phyloP scores from a whole-genome alignment of 176 grass and related monocot species.

The Aechmea fasciata region DNA sequence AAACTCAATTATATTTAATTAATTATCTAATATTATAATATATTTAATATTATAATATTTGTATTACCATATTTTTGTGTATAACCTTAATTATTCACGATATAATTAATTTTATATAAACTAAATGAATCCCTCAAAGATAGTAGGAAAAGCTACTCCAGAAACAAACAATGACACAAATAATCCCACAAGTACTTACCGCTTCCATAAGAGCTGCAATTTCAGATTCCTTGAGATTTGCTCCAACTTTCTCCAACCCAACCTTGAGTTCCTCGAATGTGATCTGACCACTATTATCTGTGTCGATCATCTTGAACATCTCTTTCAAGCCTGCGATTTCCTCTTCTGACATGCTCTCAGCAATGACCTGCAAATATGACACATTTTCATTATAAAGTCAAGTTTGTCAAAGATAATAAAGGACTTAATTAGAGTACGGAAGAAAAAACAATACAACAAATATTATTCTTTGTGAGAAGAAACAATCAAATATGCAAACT shows the following conservation, averaged over 20 bases:
- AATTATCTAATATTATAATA: too few relatives aligned
- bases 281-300: conserved; percentile 65
- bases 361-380: conserved; percentile 46
- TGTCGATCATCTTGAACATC: conserved; percentile 83
- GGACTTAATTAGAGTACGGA: background rate
- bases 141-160: background rate
- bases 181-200: conserved; percentile 30
- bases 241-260: conserved; percentile 55
- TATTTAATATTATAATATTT: too few relatives aligned
- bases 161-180: background rate
- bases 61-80: too few relatives aligned
- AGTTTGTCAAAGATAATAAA: background rate
- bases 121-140: too few relatives aligned
- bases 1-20: too few relatives aligned
- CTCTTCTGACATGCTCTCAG: conserved; percentile 66
- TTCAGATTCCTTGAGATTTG: conserved; percentile 64
- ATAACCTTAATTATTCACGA: too few relatives aligned
- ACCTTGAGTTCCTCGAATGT: conserved; percentile 62
- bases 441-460: background rate
- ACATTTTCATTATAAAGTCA: conserved; percentile 4
- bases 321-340: conserved; percentile 74
- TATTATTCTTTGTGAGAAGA: too few relatives aligned
- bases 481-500: too few relatives aligned
- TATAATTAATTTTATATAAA: too few relatives aligned
- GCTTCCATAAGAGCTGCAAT: conserved; percentile 64